Evolutionary conservation across 768 basidiomycete genomes (phyloP), one percentile per base, ranked within the genome.

Genomic region (Amanita rubescens): DNA sequence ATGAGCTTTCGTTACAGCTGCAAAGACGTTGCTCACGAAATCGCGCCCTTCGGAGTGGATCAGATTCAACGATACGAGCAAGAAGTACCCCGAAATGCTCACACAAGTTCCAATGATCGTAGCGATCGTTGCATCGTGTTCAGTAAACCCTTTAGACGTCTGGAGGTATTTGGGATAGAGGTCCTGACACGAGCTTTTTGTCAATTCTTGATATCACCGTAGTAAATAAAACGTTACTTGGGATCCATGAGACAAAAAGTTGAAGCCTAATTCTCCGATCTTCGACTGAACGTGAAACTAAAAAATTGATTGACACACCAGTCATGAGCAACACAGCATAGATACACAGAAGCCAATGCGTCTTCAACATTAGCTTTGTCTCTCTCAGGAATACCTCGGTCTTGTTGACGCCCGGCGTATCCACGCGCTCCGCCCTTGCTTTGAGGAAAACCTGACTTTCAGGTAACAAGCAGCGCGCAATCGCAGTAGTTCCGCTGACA

Each of bases 261-360:
- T 88, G 75, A 88, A 86, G 10, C 82, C 82, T 82, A n/a, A 54
- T 47, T 5, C 9, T 11, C 22, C 25, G 37, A 25, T 17, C 32
- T 30, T 24, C 30, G 12, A 10, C 33, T 45, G 15, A 27, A 37
- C 32, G 14, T 25, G 12, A 37, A 48, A 35, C 33, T 14, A 10
- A 42, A 24, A 8, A 22, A 41, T 5, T 27, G 35, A 20, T 6
- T 3, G 24, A 53, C 39, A 7, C 53, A 75, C 77, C 77, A 1
- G 84, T 82, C 87, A 93, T 90, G 52, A 94, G 76, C 45, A 92
- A 69, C 17, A 94, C 77, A 1, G 87, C 87, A 61, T 94, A 94
- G 47, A 94, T 81, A 63, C 87, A 91, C 32, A 88, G 64, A 11
- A 82, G 58, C 92, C 91, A 95, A 63, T 96, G 90, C 11, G 61